Conservation (phyloP, 2,329 filamentous ascomycete species). For the Venturia oleaginea region DNA sequence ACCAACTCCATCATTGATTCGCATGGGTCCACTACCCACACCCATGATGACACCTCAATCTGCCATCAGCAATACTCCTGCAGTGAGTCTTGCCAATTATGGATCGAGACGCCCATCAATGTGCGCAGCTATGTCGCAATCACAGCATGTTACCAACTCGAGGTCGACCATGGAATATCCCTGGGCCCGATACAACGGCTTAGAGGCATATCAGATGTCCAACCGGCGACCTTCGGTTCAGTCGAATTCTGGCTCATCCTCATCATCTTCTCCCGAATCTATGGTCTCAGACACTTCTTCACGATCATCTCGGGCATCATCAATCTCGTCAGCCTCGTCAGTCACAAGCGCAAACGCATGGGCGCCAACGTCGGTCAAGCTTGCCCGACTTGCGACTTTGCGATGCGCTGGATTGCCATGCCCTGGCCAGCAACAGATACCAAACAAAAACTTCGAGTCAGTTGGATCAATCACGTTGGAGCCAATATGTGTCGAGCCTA, state of each 20-base stretch:
- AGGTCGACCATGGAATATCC: conserved; percentile 30
- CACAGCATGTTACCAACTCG: conserved; percentile 44
- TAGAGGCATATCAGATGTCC: conserved; percentile 39
- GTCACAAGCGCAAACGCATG: conserved; percentile 32
- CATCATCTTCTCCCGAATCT: conserved; percentile 52
- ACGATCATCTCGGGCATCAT: conserved; percentile 46
- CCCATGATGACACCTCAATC: conserved; percentile 52
- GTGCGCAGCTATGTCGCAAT: conserved; percentile 49
- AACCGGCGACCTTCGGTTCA: conserved; percentile 39
- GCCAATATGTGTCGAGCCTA: conserved; percentile 7
- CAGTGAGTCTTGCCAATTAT: conserved; percentile 45
- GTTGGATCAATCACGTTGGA: conserved; percentile 9
- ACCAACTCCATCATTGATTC: conserved; percentile 45
- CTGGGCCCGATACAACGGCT: conserved; percentile 20
- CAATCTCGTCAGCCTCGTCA: conserved; percentile 45
- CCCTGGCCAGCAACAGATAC: conserved; percentile 1
- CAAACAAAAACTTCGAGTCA: conserved; percentile 1
- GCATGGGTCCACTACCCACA: conserved; percentile 50
- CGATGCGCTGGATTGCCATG: conserved; percentile 13
- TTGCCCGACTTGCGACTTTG: conserved; percentile 44
- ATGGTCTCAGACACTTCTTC: conserved; percentile 52
- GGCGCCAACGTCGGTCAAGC: conserved; percentile 42
- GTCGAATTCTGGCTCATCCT: conserved; percentile 44
- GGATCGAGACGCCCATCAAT: conserved; percentile 47
- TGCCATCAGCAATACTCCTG: conserved; percentile 47